Conservation (phyloP, 176 grass and related monocot species). For the Stipa capillata region DNA sequence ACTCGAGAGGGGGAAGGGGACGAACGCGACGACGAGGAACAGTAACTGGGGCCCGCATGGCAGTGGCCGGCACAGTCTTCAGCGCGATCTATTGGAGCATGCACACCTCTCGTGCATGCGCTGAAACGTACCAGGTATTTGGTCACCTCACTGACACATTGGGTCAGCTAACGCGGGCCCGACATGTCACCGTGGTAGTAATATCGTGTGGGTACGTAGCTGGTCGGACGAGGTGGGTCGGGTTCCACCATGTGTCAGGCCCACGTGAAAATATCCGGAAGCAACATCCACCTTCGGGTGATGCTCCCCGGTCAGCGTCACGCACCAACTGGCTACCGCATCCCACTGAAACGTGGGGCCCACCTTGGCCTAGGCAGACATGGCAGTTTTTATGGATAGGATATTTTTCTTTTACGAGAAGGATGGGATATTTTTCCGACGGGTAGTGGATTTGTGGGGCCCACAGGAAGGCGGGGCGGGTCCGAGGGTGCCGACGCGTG, state of each 20-base stretch:
- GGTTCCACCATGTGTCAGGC: neutral
- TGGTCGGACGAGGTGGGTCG: neutral
- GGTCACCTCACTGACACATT: rapidly evolving
- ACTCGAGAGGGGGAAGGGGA: neutral
- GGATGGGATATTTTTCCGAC: neutral
- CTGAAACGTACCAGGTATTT: neutral
- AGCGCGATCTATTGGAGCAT: neutral
- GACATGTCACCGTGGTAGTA: rapidly evolving
- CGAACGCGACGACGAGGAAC: constrained; percentile 15
- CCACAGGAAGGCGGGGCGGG: neutral
- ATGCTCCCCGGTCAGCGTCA: neutral
- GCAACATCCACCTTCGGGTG: neutral
- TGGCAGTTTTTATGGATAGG: neutral
- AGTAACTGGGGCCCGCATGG: neutral
- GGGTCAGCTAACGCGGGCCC: rapidly evolving
- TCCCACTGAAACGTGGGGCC: neutral
- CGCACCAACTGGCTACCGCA: neutral
- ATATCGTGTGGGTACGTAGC: neutral
- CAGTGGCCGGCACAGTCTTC: neutral
- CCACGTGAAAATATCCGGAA: neutral
- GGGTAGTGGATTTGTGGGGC: neutral
- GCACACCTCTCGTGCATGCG: neutral
- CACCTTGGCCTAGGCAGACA: neutral
- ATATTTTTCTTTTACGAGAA: neutral
- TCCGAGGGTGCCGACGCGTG: neutral